Percentiles rank a stretch among this genome's conserved stretches.
These are phyloP conservation scores for Hypoxylon fuscum DNA, from an alignment of 495 filamentous ascomycete genomes.

Conservation along the genomic window DNA sequence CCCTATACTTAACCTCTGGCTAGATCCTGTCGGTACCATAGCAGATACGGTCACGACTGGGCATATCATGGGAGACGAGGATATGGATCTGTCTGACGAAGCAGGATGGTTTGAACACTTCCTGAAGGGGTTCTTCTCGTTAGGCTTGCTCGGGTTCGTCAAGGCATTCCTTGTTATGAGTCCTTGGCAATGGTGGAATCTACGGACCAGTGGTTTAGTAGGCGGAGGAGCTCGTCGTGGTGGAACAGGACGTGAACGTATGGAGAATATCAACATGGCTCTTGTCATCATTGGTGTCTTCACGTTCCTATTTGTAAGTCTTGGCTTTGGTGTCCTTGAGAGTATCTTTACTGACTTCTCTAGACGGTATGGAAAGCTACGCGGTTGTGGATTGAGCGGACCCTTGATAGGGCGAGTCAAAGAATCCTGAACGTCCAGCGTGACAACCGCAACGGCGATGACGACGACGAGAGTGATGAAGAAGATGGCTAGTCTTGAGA, in stretches of 20 bases:
- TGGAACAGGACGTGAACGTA: conserved; percentile 73
- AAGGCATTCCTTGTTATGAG: conserved; percentile 79
- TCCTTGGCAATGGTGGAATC: conserved; percentile 79
- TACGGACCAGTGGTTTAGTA: conserved; percentile 58
- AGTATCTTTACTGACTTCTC: conserved; percentile 34
- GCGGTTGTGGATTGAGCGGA: conserved; percentile 70
- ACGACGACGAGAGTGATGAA: conserved; percentile 68
- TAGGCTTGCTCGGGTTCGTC: conserved; percentile 85
- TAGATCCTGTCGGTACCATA: conserved; percentile 71
- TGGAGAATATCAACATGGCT: conserved; percentile 77
- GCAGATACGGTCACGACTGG: conserved; percentile 49
- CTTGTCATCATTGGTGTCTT: conserved; percentile 80
- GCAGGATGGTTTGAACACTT: conserved; percentile 80
- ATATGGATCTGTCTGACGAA: conserved; percentile 47
- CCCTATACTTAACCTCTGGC: conserved; percentile 87
- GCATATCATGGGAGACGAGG: conserved; percentile 49
- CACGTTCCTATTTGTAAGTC: conserved; percentile 83
- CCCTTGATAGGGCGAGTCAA: conserved; percentile 79
- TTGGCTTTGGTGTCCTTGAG: not conserved
- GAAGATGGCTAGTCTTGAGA: conserved; percentile 25
- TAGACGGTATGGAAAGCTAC: conserved; percentile 85
- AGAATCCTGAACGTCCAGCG: conserved; percentile 82
- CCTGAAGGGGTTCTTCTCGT: conserved; percentile 81
- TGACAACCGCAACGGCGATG: conserved; percentile 59
- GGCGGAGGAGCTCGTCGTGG: conserved; percentile 59